Base-by-base conservation (phyloP, 2,329 filamentous ascomycete species). In the Colletotrichum orbiculare region DNA sequence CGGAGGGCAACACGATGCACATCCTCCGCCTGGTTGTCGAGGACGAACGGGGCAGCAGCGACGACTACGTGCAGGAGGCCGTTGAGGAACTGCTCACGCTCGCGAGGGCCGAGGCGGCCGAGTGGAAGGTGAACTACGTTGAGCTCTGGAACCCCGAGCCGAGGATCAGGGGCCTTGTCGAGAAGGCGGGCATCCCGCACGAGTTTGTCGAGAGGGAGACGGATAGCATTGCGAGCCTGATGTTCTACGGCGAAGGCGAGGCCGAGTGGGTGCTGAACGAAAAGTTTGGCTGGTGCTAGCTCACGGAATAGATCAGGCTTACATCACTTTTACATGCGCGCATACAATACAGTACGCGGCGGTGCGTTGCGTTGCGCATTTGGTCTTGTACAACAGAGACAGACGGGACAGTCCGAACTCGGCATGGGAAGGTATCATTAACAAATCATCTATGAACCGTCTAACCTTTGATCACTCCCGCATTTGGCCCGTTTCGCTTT, bases 121-220 rank as follows among this genome's bases (percentile, higher is more conserved):
- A 87, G 61, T 97, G 92, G 91, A 81, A 85, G 48, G 87, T 93
- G 79, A 82, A 83, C 45, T 83, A 87, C 49, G 87, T 97, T 4
- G 86, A 94, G 74, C 81, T 95, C 55, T 98, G 95, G 95, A 97
- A 96, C 73, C 94, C 94, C 0, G 85, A 85, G 4, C 79, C 85
- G 7, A 71, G 83, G 67, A 74, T 89, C 34, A 74, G 74, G 73
- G 67, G 75, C 13, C 71, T 90, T 45, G 77, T 89, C 1, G 76
- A 81, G 43, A 73, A 71, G 34, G 77, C 79, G 2, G 82, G 81
- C 8, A 70, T 93, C 13, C 73, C 83, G 17, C 80, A 85, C 60
- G 73, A 78, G 37, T 78, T 79, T 62, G 81, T 87, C 0, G 81
- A 85, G 2, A 80, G 92, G 39, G 87, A 93, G 59, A 78, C 77